Base-by-base conservation (phyloP, 1,284 basidiomycete species). In the Cutaneotrichosporon arboriforme region DNA sequence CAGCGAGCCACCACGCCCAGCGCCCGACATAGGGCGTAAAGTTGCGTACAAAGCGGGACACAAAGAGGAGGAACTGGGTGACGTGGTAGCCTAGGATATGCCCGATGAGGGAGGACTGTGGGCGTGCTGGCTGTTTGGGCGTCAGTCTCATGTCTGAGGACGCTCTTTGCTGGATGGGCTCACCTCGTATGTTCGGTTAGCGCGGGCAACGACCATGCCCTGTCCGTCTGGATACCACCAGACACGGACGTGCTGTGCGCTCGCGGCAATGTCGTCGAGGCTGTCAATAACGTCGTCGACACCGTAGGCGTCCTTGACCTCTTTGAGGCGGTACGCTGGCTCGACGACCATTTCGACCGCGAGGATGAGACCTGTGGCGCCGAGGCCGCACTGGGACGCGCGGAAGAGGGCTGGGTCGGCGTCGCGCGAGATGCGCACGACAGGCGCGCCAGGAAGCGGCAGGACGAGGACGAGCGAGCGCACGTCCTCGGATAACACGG, bases 171-270 rank as follows among this genome's bases (percentile, higher is more conserved):
- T 18, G 17, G 5, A 15, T 3, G 4, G 17, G 20, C 38, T n/a
- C 10, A 40, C 38, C 31, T 90, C 85, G 49, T 76, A 74, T 1
- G 90, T 88, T 49, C 91, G 80, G 71, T 90, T 82, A 38, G 86
- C 81, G 58, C 83, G 79, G 63, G 85, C 86, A 51, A 90, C 81
- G 38, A 90, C 84, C 52, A 92, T 79, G 35, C 78, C 78, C 57
- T 85, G 83, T 17, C 84, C 82, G 54, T 88, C 85, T 2, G 93
- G 90, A 76, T 87, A 96, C 92, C 93, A 98, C 88, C 90, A 93
- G 26, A 92, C 80, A n/a, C 90, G 81, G 21, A 90, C 88, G 71
- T 97, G 91, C 74, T 97, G 83, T 1, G 87, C 84, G 44, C 82
- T 80, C 46, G 72, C 68, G 35, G 81, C 83, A 64, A 93, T 76